Evolutionary conservation across 805 yeast genomes (phyloP).

Genomic region (Scheffersomyces amazonensis): DNA sequence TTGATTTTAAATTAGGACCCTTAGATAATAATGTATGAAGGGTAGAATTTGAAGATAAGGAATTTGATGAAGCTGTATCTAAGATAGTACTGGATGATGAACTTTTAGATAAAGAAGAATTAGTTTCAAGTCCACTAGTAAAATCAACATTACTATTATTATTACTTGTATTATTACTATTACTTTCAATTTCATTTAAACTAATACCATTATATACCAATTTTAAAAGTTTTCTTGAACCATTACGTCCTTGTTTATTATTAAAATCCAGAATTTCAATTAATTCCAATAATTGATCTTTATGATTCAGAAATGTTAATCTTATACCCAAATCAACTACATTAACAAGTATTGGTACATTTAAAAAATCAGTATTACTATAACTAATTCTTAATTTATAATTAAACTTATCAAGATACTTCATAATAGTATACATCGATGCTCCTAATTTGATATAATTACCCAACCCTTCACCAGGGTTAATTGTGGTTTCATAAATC

Average conservation of each 20-base stretch:
- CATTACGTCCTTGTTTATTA: neutral
- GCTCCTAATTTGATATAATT: slow-evolving; percentile 25
- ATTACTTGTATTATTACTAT: neutral
- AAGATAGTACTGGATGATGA: slow-evolving; percentile 5
- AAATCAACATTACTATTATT: neutral
- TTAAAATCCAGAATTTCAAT: slow-evolving; percentile 27
- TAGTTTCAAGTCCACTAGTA: neutral
- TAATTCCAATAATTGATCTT: slow-evolving; percentile 22
- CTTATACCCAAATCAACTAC: slow-evolving; percentile 22
- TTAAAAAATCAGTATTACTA: slow-evolving; percentile 23
- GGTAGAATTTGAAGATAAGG: slow-evolving; percentile 3
- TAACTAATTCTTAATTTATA: slow-evolving; percentile 28
- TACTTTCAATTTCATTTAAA: slow-evolving; percentile 20
- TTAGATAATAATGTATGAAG: slow-evolving; percentile 1
- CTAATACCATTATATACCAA: slow-evolving; percentile 30
- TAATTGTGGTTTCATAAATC: slow-evolving; percentile 13
- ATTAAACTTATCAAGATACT: slow-evolving; percentile 21
- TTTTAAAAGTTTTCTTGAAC: slow-evolving; percentile 7
- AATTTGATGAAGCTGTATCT: slow-evolving; percentile 2
- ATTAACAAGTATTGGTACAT: slow-evolving; percentile 29
- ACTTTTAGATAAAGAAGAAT: slow-evolving; percentile 9
- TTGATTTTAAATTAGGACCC: slow-evolving; percentile 30
- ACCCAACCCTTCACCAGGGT: slow-evolving; percentile 38
- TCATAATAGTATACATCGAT: slow-evolving; percentile 24
- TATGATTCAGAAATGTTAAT: slow-evolving; percentile 24